Evolutionary conservation across 345 rosid species (phyloP).

Genomic region (Mercurialis annua): DNA sequence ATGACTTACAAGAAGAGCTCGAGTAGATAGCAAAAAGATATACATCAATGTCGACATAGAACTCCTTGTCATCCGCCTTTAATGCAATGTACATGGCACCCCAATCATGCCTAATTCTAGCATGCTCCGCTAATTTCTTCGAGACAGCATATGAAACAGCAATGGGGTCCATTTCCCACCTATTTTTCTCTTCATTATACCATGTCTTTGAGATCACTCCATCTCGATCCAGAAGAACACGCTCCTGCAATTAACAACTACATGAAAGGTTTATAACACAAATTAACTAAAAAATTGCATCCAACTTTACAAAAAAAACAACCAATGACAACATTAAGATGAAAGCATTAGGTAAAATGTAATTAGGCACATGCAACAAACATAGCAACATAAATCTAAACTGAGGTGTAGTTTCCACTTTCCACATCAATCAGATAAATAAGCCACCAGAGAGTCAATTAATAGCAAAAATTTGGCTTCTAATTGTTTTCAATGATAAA

Average conservation of each 20-base stretch:
- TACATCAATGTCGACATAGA: constrained; percentile 75
- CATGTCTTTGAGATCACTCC: constrained; percentile 84
- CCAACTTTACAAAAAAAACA: neutral
- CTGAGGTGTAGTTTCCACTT: neutral
- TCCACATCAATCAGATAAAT: constrained; percentile 5
- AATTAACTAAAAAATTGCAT: constrained; percentile 13
- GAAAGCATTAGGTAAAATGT: neutral
- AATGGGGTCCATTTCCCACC: constrained; percentile 91
- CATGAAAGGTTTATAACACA: constrained; percentile 16
- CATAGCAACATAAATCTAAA: neutral
- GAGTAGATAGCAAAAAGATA: constrained; percentile 16
- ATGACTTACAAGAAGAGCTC: constrained; percentile 9
- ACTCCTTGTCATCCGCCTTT: constrained; percentile 83
- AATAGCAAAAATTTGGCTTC: neutral
- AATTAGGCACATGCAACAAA: neutral
- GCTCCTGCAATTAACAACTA: constrained; percentile 50
- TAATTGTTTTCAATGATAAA: too few species aligned
- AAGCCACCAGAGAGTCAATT: neutral
- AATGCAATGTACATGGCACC: constrained; percentile 74
- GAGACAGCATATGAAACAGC: constrained; percentile 90
- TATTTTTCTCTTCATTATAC: constrained; percentile 66
- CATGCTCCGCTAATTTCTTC: constrained; percentile 66
- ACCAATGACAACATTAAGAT: neutral
- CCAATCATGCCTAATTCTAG: constrained; percentile 92
- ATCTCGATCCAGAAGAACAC: constrained; percentile 80